Percentiles rank a stretch among this genome's conserved stretches.
These are phyloP conservation scores for Nemania sp. DNA, from an alignment of 2,329 filamentous ascomycete genomes.

Conservation along the genomic window DNA sequence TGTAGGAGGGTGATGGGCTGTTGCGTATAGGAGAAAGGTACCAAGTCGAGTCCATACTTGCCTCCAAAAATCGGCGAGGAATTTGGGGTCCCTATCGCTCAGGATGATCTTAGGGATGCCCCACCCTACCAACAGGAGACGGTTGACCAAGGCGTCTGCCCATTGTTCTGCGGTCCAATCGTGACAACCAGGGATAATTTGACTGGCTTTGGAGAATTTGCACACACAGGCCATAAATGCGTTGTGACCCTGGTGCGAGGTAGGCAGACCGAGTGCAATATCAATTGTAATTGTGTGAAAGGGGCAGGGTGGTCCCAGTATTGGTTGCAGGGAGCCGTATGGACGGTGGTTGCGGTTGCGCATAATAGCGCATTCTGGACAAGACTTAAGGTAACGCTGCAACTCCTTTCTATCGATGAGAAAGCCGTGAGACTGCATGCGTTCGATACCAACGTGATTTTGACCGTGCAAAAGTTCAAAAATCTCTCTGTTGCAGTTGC, in stretches of 20 bases:
- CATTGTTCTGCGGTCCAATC: background rate
- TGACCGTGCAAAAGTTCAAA: no score
- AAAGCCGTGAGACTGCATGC: no score
- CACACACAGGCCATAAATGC: background rate
- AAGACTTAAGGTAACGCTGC: no score
- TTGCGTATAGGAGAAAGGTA: no score
- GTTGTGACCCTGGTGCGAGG: background rate
- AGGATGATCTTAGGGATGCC: background rate
- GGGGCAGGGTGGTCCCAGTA: background rate
- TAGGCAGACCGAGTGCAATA: background rate
- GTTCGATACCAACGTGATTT: no score
- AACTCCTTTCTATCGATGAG: no score
- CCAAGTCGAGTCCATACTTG: no score
- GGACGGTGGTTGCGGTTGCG: background rate
- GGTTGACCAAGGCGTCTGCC: background rate
- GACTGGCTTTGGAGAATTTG: background rate
- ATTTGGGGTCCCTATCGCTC: background rate
- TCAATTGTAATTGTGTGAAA: background rate
- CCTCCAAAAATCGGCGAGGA: no score
- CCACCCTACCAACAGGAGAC: background rate
- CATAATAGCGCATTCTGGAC: background rate
- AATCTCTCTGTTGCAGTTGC: no score
- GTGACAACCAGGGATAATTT: background rate
- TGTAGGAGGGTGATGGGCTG: no score
- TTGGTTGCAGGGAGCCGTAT: slow-evolving; percentile 6